Evolutionary conservation across 495 filamentous ascomycete genomes (phyloP).

Genomic region (Neurospora discreta): DNA sequence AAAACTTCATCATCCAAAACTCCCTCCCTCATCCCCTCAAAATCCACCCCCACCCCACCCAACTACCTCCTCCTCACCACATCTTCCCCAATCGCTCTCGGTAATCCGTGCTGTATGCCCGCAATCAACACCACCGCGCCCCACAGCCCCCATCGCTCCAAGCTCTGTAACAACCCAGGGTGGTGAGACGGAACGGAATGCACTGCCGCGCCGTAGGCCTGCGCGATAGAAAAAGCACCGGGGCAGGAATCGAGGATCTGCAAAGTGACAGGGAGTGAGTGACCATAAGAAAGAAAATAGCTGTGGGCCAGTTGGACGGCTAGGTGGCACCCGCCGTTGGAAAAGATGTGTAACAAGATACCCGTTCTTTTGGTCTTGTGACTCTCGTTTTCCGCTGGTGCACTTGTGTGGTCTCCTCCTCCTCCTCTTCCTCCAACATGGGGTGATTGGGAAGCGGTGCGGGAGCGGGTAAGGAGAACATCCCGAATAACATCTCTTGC

Average conservation of each 20-base stretch:
- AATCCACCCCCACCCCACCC: slow-evolving; percentile 10
- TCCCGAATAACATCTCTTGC: neutral
- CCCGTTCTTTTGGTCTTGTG: neutral
- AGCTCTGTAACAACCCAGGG: neutral
- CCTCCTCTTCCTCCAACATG: no score
- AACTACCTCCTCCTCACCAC: slow-evolving; percentile 10
- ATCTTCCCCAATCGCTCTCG: slow-evolving; percentile 9
- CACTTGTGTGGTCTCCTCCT: no score
- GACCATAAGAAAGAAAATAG: slow-evolving; percentile 8
- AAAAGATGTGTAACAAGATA: slow-evolving; percentile 32
- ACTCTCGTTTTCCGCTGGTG: neutral
- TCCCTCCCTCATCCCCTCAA: slow-evolving; percentile 12
- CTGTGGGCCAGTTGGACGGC: slow-evolving; percentile 16
- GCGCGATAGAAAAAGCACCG: slow-evolving; percentile 2
- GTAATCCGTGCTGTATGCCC: slow-evolving; percentile 15
- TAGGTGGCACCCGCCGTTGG: slow-evolving; percentile 31
- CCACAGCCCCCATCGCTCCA: neutral
- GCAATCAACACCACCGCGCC: neutral
- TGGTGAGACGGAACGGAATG: neutral
- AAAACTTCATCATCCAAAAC: slow-evolving; percentile 9
- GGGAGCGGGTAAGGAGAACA: neutral
- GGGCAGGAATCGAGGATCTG: slow-evolving; percentile 25
- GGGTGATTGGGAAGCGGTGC: neutral
- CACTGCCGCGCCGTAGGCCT: neutral
- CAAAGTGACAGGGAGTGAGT: neutral